Conservation (phyloP, 1,284 basidiomycete genomes). For the Filobasidium uniguttulatum region DNA sequence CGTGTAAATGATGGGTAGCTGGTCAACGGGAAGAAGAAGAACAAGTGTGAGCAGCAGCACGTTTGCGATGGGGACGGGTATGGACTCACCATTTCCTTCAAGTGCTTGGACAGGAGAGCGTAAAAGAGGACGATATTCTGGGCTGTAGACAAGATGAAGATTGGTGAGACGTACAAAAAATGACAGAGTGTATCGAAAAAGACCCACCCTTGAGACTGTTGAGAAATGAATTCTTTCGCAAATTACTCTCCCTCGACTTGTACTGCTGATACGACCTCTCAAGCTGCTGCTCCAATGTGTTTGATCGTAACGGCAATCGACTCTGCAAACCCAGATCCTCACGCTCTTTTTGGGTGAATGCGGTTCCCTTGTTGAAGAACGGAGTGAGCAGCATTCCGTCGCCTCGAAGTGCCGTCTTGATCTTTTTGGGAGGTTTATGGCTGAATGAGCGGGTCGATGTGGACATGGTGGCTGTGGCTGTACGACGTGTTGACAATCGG, state of each 20-base stretch:
- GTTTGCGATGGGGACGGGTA: background rate
- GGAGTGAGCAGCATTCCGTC: slow-evolving; percentile 49
- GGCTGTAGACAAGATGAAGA: slow-evolving; percentile 22
- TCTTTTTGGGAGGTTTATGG: too few species aligned
- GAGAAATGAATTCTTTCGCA: slow-evolving; percentile 57
- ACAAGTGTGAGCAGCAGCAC: background rate
- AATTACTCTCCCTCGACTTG: slow-evolving; percentile 39
- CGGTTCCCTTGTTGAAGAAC: slow-evolving; percentile 47
- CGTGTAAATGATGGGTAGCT: slow-evolving; percentile 57
- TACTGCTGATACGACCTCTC: slow-evolving; percentile 48
- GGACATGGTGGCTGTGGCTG: too few species aligned
- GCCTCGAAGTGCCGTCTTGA: slow-evolving; percentile 41
- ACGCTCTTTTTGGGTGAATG: slow-evolving; percentile 54
- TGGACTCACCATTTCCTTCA: slow-evolving; percentile 36
- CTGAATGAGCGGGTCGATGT: too few species aligned
- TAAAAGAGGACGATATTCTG: slow-evolving; percentile 68
- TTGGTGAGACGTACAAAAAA: background rate
- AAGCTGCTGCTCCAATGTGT: slow-evolving; percentile 59
- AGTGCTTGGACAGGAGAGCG: slow-evolving; percentile 46
- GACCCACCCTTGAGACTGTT: slow-evolving; percentile 45
- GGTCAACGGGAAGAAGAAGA: slow-evolving; percentile 36
- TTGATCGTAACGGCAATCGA: slow-evolving; percentile 26
- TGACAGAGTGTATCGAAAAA: background rate
- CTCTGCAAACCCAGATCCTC: slow-evolving; percentile 55
- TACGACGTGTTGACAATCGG: too few species aligned